Conservation (phyloP, 192 early-diverging fungal genomes). For the Rhizophagus prolifer region DNA sequence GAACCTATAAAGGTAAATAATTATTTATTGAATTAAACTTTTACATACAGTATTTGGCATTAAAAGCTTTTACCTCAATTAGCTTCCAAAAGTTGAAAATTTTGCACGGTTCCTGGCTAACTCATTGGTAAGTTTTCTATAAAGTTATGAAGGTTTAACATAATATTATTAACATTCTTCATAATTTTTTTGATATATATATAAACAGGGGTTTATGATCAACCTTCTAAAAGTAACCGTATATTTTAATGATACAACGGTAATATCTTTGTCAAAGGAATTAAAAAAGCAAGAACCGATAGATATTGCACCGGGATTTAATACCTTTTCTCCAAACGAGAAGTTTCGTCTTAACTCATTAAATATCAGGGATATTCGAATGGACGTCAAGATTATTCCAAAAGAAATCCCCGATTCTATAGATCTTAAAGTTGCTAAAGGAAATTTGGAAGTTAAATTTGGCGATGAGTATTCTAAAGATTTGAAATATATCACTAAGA, state of each 20-base stretch:
- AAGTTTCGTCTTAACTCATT: constrained; percentile 69
- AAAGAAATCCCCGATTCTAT: constrained; percentile 46
- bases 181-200: background rate
- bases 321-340: constrained; percentile 62
- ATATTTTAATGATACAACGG: constrained; percentile 55
- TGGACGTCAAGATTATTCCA: constrained; percentile 40
- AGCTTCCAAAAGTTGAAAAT: constrained; percentile 52
- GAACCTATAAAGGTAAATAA: constrained; percentile 64
- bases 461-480: constrained; percentile 55
- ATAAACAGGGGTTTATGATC: constrained; percentile 69
- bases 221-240: constrained; percentile 66
- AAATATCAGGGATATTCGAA: constrained; percentile 51
- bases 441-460: constrained; percentile 54
- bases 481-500: constrained; percentile 88
- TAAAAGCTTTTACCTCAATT: background rate
- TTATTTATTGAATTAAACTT: too few species aligned
- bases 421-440: constrained; percentile 67
- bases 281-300: constrained; percentile 61
- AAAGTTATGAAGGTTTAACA: background rate
- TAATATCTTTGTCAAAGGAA: constrained; percentile 69
- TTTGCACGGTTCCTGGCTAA: constrained; percentile 65
- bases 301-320: constrained; percentile 46
- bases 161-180: background rate
- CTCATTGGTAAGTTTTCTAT: constrained; percentile 38
- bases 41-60: too few species aligned